Evolutionary conservation across 106 monocot genomes (phyloP).

Genomic region (Platanthera zijinensis): DNA sequence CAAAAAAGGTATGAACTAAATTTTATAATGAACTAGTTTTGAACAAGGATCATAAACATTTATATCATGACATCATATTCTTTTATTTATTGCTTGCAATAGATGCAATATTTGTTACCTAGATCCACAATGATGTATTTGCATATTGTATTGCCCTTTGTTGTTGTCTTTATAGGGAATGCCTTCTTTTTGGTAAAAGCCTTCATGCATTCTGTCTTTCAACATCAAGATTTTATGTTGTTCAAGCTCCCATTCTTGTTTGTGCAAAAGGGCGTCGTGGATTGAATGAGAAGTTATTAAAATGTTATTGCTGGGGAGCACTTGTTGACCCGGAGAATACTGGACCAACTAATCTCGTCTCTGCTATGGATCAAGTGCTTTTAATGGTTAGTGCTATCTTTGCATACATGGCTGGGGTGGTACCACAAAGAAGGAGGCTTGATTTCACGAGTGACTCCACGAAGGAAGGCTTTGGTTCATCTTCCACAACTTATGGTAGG

Average conservation of each 20-base stretch:
- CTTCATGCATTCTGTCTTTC: background rate
- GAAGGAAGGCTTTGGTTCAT: background rate
- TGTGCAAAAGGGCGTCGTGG: background rate
- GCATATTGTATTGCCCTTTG: background rate
- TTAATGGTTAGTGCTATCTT: slow-evolving; percentile 5
- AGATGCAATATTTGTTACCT: background rate
- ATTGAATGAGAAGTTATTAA: background rate
- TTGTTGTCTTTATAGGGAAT: background rate
- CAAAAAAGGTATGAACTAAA: background rate
- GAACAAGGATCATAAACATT: background rate
- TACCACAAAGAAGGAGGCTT: background rate
- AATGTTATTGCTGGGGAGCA: slow-evolving; percentile 10
- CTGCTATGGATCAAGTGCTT: slow-evolving; percentile 2
- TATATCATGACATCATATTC: background rate
- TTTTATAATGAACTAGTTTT: background rate
- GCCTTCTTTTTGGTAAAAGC: background rate
- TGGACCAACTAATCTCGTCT: background rate
- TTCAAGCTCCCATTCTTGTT: background rate
- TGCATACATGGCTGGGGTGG: slow-evolving; percentile 2
- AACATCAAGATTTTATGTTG: background rate
- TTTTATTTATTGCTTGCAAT: background rate
- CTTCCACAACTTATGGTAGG: slow-evolving; percentile 2
- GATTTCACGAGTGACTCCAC: background rate
- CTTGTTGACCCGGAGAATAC: slow-evolving; percentile 9
- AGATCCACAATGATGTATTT: background rate